A percentile compares a stretch with the other conserved stretches of the same genome.
Conservation (phyloP, 1,284 basidiomycete species). For the Puccinia hordei region DNA sequence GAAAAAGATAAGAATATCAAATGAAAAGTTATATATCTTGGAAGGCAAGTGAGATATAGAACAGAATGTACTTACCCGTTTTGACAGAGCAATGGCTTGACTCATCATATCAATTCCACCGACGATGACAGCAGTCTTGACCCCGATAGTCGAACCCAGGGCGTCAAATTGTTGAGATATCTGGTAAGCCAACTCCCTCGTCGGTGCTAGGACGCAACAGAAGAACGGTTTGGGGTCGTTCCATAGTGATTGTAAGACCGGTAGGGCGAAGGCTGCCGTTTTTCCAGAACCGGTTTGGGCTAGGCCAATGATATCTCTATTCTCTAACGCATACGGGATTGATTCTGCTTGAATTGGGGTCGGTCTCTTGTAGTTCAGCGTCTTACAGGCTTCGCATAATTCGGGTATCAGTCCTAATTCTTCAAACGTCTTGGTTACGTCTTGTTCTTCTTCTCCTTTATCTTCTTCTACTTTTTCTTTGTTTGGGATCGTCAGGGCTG, state of each 20-base stretch:
- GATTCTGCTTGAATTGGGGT: slow-evolving; percentile 87
- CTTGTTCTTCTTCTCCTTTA: slow-evolving; percentile 7
- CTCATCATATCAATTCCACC: slow-evolving; percentile 94
- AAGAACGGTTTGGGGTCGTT: slow-evolving; percentile 92
- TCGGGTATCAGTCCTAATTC: slow-evolving; percentile 83
- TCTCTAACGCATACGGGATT: slow-evolving; percentile 86
- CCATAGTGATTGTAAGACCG: slow-evolving; percentile 95
- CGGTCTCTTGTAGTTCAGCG: slow-evolving; percentile 80
- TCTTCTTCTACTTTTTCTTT: slow-evolving; percentile 16
- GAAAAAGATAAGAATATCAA: neutral
- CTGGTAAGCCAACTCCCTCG: slow-evolving; percentile 96
- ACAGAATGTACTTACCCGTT: slow-evolving; percentile 60
- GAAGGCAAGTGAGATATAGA: neutral
- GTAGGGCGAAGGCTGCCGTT: slow-evolving; percentile 94
- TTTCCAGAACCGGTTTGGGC: slow-evolving; percentile 97
- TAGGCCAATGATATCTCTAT: slow-evolving; percentile 94
- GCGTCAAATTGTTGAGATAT: slow-evolving; percentile 95
- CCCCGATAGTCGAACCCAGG: slow-evolving; percentile 89
- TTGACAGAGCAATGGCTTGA: slow-evolving; percentile 89
- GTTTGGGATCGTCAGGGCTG: neutral
- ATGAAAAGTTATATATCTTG: neutral
- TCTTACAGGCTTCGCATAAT: slow-evolving; percentile 79
- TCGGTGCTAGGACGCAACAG: slow-evolving; percentile 91
- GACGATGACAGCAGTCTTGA: slow-evolving; percentile 85
- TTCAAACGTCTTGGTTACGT: slow-evolving; percentile 60